Evolutionary conservation across 495 filamentous ascomycete genomes (phyloP).

Genomic region (Neohortaea acidophila): DNA sequence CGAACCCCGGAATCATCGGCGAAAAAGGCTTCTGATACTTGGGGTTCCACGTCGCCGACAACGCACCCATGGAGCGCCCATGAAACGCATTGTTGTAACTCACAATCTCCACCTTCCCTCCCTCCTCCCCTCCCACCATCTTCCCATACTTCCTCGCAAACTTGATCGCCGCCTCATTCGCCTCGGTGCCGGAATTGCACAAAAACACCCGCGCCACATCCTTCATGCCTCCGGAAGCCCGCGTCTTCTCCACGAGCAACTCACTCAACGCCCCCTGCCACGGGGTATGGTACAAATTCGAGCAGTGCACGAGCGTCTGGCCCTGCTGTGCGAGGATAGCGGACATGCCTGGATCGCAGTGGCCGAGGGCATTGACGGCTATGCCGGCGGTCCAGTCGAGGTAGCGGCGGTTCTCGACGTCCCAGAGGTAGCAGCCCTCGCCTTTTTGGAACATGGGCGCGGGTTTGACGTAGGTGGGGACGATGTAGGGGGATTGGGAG

Average conservation of each 20-base stretch:
- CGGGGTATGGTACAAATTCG: conserved; percentile 90
- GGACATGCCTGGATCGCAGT: conserved; percentile 59
- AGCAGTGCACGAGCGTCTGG: conserved; percentile 68
- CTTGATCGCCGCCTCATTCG: conserved; percentile 95
- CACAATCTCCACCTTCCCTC: conserved; percentile 66
- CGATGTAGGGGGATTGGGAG: conserved; percentile 70
- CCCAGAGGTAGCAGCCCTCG: conserved; percentile 73
- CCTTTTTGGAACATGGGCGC: conserved; percentile 77
- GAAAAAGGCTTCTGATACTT: conserved; percentile 94
- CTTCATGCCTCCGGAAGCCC: conserved; percentile 61
- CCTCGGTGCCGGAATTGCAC: conserved; percentile 87
- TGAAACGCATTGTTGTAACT: conserved; percentile 88
- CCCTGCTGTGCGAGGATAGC: conserved; percentile 63
- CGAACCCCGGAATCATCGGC: conserved; percentile 90
- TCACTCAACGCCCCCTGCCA: conserved; percentile 82
- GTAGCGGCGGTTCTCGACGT: conserved; percentile 75
- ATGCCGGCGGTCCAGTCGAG: conserved; percentile 93
- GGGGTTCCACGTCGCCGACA: conserved; percentile 92
- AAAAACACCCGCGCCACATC: conserved; percentile 72
- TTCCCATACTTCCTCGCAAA: conserved; percentile 87
- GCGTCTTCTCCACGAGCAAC: conserved; percentile 65
- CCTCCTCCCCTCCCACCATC: conserved; percentile 48
- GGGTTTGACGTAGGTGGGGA: conserved; percentile 88
- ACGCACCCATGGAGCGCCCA: conserved; percentile 81
- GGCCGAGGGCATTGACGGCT: conserved; percentile 84